phyloP scores from a whole-genome alignment of 768 basidiomycete genomes.

The Rhodotorula babjevae region DNA sequence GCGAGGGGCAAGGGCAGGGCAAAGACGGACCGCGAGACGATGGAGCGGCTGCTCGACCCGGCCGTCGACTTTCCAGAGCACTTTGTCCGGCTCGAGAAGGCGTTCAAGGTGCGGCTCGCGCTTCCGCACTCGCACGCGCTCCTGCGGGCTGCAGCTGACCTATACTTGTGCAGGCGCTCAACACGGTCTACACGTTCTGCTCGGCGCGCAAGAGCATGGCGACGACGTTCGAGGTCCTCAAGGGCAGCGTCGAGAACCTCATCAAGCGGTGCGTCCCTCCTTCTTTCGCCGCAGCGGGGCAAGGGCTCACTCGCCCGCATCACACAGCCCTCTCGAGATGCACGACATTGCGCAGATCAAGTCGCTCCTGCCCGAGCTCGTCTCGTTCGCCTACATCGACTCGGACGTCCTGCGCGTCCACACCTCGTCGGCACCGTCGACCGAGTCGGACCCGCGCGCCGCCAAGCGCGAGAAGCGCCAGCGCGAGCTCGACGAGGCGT shows the following conservation, averaged over 20 bases:
- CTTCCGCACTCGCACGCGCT: no score
- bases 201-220: slow-evolving; percentile 74
- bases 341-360: slow-evolving; percentile 75
- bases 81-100: slow-evolving; percentile 52
- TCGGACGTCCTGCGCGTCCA: slow-evolving; percentile 60
- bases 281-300: no score
- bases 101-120: slow-evolving; percentile 56
- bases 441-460: slow-evolving; percentile 43
- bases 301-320: background rate
- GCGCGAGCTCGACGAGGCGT: slow-evolving; percentile 33
- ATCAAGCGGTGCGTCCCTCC: slow-evolving; percentile 59
- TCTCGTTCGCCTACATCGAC: slow-evolving; percentile 78
- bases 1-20: slow-evolving; percentile 15
- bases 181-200: slow-evolving; percentile 81
- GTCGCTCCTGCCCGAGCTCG: slow-evolving; percentile 76
- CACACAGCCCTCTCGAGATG: slow-evolving; percentile 68
- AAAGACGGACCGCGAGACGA: slow-evolving; percentile 36
- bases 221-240: slow-evolving; percentile 68
- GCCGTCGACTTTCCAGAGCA: slow-evolving; percentile 58
- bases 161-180: slow-evolving; percentile 59
- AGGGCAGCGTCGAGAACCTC: slow-evolving; percentile 72
- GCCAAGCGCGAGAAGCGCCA: slow-evolving; percentile 26
- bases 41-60: slow-evolving; percentile 23
- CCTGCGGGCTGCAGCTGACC: background rate
- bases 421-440: slow-evolving; percentile 44